These are phyloP conservation scores for Leucocoprinus sp. DNA, from an alignment of 768 basidiomycete species.

Conservation along the genomic window DNA sequence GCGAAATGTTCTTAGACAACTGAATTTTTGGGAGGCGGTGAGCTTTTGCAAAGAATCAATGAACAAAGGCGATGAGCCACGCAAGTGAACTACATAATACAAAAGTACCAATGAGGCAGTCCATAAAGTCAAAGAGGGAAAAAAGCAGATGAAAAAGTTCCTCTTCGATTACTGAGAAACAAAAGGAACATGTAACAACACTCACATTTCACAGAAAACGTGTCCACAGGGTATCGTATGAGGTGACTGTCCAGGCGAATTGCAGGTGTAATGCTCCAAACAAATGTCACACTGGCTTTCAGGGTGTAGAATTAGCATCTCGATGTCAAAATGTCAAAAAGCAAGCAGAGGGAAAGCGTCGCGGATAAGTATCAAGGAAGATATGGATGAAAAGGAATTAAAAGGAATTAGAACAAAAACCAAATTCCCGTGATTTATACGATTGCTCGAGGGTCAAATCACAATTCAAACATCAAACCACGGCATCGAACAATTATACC, in stretches of 20 bases:
- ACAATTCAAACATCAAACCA: too few relatives aligned
- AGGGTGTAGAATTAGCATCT: conserved; percentile 56
- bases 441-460: too few relatives aligned
- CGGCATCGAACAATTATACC: too few relatives aligned
- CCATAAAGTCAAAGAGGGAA: background rate
- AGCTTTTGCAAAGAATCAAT: too few relatives aligned
- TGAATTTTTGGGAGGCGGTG: conserved; percentile 21
- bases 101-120: conserved; percentile 3
- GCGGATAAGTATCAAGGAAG: background rate
- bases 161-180: too few relatives aligned
- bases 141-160: background rate
- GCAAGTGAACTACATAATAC: too few relatives aligned
- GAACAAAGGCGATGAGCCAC: too few relatives aligned
- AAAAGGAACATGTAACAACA: conserved; percentile 10
- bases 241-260: conserved; percentile 42
- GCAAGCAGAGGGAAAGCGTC: background rate
- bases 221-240: conserved; percentile 74
- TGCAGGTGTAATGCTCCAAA: conserved; percentile 53
- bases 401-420: too few relatives aligned
- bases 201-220: conserved; percentile 64
- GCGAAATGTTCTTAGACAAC: conserved; percentile 45
- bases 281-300: conserved; percentile 74
- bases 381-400: background rate
- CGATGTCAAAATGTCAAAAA: background rate
- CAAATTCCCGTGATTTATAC: too few relatives aligned